These are phyloP conservation scores for Lojkania enalia DNA, from an alignment of 2,329 filamentous ascomycete genomes.

Conservation along the genomic window DNA sequence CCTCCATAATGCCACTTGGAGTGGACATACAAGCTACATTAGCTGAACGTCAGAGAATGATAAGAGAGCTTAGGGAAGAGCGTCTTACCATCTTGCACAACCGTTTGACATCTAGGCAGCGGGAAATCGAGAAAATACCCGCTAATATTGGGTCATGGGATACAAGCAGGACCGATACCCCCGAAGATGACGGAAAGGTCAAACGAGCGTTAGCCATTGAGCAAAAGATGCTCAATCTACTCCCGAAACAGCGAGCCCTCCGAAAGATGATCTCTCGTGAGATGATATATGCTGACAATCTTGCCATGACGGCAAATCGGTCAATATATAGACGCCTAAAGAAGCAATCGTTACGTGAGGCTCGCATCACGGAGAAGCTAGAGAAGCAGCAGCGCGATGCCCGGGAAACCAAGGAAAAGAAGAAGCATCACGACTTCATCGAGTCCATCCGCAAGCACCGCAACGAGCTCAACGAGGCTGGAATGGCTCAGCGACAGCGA, in stretches of 20 bases:
- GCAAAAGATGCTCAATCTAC: constrained; percentile 86
- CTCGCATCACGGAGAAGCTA: constrained; percentile 95
- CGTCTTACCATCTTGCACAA: constrained; percentile 89
- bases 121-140: constrained; percentile 79
- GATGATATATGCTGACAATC: constrained; percentile 93
- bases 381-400: constrained; percentile 99
- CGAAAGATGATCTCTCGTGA: constrained; percentile 86
- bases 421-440: constrained; percentile 92
- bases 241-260: constrained; percentile 83
- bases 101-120: constrained; percentile 80
- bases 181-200: constrained; percentile 72
- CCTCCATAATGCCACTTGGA: constrained; percentile 85
- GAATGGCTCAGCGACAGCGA: constrained; percentile 69
- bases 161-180: constrained; percentile 67
- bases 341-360: constrained; percentile 94
- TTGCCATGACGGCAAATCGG: constrained; percentile 95
- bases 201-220: constrained; percentile 93
- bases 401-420: constrained; percentile 93
- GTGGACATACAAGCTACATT: constrained; percentile 74
- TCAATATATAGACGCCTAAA: constrained; percentile 90
- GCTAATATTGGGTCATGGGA: constrained; percentile 90
- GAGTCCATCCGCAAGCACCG: constrained; percentile 83
- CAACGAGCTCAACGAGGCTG: constrained; percentile 72
- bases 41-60: constrained; percentile 72
- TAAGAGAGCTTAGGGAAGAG: constrained; percentile 76